phyloP scores from a whole-genome alignment of 306 rosid genomes.

The Quercus glauca region DNA sequence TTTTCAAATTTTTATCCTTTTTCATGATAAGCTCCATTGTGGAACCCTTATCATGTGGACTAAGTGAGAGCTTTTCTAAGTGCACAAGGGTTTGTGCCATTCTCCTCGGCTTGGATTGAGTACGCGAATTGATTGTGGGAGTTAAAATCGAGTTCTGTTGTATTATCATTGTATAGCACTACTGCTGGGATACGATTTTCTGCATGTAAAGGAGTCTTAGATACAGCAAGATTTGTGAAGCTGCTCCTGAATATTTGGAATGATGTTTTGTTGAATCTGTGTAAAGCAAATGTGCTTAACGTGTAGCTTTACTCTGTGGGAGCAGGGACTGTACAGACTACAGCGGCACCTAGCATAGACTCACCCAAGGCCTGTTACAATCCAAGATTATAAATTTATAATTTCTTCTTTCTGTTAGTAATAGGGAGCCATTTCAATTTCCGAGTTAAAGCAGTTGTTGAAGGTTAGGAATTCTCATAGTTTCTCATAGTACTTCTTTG shows the following conservation, averaged over 20 bases:
- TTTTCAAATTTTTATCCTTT: conserved; percentile 93
- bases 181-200: background rate
- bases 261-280: background rate
- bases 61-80: background rate
- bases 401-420: no score
- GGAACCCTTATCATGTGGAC: background rate
- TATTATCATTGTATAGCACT: background rate
- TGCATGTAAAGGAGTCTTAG: background rate
- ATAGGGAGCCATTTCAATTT: no score
- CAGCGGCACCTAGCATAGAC: background rate
- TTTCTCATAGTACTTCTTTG: no score
- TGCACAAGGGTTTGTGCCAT: background rate
- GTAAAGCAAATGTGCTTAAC: background rate
- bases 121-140: background rate
- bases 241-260: background rate
- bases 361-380: background rate
- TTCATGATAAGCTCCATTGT: conserved; percentile 36
- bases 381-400: no score
- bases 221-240: background rate
- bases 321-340: background rate
- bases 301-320: background rate
- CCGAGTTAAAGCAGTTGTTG: no score
- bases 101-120: background rate
- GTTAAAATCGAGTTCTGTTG: background rate
- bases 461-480: no score